Percentiles rank a stretch among this genome's conserved stretches.
Conservation (phyloP, 768 basidiomycete genomes). For the Chlorophyllum brunneum region DNA sequence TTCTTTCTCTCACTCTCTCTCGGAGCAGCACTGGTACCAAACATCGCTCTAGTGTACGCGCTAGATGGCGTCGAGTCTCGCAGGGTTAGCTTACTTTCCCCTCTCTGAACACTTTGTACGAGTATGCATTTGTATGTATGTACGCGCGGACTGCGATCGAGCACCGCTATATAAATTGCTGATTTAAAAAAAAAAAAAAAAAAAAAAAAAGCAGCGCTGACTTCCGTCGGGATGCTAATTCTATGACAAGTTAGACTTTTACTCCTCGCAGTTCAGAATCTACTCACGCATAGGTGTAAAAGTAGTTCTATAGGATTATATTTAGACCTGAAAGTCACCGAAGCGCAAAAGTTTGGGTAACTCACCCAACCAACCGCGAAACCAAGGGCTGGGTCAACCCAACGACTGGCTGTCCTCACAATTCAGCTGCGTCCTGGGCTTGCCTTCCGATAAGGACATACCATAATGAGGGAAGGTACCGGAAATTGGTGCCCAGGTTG, state of each 20-base stretch:
- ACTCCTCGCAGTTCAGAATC: not conserved
- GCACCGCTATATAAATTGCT: no score
- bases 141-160: no score
- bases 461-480: conserved; percentile 77
- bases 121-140: no score
- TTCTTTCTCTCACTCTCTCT: no score
- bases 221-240: conserved; percentile 67
- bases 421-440: not conserved
- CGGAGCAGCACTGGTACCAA: no score
- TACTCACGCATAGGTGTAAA: conserved; percentile 37
- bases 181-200: no score
- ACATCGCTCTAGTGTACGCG: no score
- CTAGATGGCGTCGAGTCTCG: no score
- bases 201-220: no score
- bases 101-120: no score
- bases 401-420: conserved; percentile 38
- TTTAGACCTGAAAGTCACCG: no score
- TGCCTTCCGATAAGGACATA: conserved; percentile 18
- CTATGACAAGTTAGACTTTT: conserved; percentile 20
- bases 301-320: conserved; percentile 45
- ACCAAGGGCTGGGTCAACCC: conserved; percentile 57
- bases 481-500: conserved; percentile 73
- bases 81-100: no score
- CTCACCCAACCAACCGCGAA: conserved; percentile 55
- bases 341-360: conserved; percentile 1